Base-by-base conservation (phyloP, 2,329 filamentous ascomycete genomes). In the Talaromyces verruculosus region DNA sequence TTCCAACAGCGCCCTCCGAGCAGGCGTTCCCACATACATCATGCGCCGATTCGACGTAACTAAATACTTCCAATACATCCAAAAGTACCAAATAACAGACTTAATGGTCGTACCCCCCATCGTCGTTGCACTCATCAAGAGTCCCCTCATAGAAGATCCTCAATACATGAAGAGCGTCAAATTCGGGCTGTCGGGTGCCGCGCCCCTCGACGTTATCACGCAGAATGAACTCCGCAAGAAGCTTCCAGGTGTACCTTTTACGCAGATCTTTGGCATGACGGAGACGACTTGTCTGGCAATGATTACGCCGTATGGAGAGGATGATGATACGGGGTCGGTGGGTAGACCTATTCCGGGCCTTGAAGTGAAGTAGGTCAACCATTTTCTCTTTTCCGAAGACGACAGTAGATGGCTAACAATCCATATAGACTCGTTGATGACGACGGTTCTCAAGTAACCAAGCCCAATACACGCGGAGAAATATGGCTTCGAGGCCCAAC, bases 21-120 rank as follows among this genome's bases (percentile, higher is more conserved):
- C 75, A 55, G 80, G 82, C 17, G 79, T 88, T 1, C 88, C 89
- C 0, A 85, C 91, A 17, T 83, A 82, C 67, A 74, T 85, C 28
- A 77, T 84, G 71, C 79, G 79, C 2, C 76, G 82, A 15, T 96
- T 93, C 76, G 88, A 94, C 73, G 92, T 95, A 67, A 72, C 87
- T 63, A 84, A 88, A 75, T 87, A 93, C 83, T 82, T 96, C 75
- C 83, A 33, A 30, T 53, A 53, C 49, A 3, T 53, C 28, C 49
- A 53, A 53, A 53, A 53, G 17, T 53, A 53, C 28, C 25, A 53
- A 53, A 53, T 53, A 33, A 53, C 49, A 33, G 49, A 53, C 7
- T 53, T 53, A 1, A 53, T 53, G 25, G 49, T 53, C 6, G 49
- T 53, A 10, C 49, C 49, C 10, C 49, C 49, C 6, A 33, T 53